phyloP scores from a whole-genome alignment of 23 red algal genomes.

The Pyropia haitanensis region DNA sequence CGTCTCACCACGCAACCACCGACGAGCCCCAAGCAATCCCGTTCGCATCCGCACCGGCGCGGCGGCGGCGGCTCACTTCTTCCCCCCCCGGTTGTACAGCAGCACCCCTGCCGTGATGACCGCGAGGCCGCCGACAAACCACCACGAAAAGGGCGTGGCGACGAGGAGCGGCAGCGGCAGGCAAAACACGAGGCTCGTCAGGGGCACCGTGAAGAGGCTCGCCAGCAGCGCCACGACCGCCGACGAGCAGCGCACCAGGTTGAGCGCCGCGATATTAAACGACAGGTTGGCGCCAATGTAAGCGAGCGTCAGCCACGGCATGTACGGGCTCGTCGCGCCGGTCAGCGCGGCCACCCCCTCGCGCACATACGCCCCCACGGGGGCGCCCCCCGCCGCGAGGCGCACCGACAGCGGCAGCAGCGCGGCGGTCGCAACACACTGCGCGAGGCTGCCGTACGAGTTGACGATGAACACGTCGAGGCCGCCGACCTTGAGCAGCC shows the following conservation, averaged over 20 bases:
- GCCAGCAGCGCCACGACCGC: conserved; percentile 8
- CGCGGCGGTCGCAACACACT: background rate
- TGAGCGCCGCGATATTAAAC: conserved; percentile 11
- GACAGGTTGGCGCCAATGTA: conserved; percentile 10
- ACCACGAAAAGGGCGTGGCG: conserved; percentile 1
- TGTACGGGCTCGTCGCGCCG: background rate
- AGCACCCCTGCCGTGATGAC: conserved; percentile 4
- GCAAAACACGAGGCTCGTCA: conserved; percentile 16
- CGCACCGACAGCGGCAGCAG: background rate
- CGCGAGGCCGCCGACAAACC: conserved; percentile 5
- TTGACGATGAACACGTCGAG: conserved; percentile 23
- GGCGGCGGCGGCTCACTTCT: too few relatives aligned
- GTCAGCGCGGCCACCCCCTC: background rate
- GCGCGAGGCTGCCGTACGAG: conserved; percentile 10
- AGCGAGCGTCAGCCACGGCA: conserved; percentile 9
- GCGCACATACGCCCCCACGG: background rate
- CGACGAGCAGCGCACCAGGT: conserved; percentile 11
- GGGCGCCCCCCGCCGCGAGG: conserved; percentile 5
- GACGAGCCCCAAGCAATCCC: too few relatives aligned
- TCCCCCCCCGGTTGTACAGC: conserved; percentile 6
- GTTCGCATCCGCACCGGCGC: too few relatives aligned
- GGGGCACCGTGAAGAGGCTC: conserved; percentile 11
- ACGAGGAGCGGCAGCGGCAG: conserved; percentile 17
- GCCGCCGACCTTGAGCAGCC: conserved; percentile 11
- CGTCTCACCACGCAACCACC: too few relatives aligned